Evolutionary conservation across 495 filamentous ascomycete species (phyloP).

Genomic region (Hypoxylon rickii): DNA sequence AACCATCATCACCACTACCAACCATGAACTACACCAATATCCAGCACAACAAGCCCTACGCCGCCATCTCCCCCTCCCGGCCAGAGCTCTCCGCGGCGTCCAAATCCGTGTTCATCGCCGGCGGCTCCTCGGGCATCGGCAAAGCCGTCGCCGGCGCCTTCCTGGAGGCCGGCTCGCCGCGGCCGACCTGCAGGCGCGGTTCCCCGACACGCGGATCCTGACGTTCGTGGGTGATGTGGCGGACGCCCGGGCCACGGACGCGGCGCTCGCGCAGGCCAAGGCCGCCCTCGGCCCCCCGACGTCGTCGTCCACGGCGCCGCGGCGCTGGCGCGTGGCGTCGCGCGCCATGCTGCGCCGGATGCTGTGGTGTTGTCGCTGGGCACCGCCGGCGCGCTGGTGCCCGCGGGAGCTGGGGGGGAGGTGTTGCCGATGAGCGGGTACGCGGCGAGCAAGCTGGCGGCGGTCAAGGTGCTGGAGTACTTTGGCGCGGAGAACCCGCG

Average conservation of each 20-base stretch:
- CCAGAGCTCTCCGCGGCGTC: constrained; percentile 40
- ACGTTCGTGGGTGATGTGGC: constrained; percentile 36
- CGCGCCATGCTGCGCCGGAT: constrained; percentile 19
- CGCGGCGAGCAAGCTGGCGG: constrained; percentile 44
- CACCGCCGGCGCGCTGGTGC: constrained; percentile 38
- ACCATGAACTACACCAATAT: constrained; percentile 34
- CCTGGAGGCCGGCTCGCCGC: constrained; percentile 17
- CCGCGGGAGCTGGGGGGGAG: constrained; percentile 9
- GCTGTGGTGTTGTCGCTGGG: constrained; percentile 39
- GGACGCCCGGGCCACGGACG: constrained; percentile 26
- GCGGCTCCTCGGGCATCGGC: constrained; percentile 45
- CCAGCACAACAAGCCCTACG: constrained; percentile 45
- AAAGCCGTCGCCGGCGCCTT: constrained; percentile 32
- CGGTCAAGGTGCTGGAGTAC: constrained; percentile 45
- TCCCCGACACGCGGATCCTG: constrained; percentile 6
- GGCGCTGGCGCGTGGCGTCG: constrained; percentile 33
- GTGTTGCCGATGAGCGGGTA: constrained; percentile 39
- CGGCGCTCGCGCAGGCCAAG: constrained; percentile 4
- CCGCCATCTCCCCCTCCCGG: constrained; percentile 40
- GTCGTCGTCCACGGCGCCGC: constrained; percentile 43
- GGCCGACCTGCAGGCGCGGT: background rate
- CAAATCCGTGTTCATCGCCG: constrained; percentile 44
- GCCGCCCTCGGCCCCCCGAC: constrained; percentile 28
- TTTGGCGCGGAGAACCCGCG: constrained; percentile 49
- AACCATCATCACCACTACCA: background rate